Base-by-base conservation (phyloP, 1,139 yeast genomes). In the Kluyveromyces marxianus region DNA sequence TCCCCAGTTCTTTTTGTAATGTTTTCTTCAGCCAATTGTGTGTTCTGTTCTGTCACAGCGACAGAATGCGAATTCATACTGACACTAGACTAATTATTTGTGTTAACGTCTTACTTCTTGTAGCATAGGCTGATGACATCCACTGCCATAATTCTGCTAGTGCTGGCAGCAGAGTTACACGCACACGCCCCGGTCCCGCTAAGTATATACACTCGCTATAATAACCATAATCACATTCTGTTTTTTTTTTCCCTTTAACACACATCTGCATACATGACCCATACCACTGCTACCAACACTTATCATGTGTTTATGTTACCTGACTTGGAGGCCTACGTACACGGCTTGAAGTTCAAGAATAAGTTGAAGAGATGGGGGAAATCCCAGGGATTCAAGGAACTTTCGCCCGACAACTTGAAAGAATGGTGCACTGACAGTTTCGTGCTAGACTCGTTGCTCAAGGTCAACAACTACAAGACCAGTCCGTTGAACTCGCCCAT, bases 361-460 rank as follows among this genome's bases (percentile, higher is more conserved):
- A 40, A 40, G 25, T 31, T 40, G 29, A 40, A 26, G 28, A 34
- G 28, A 14, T 40, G 43, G 43, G 27, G 37, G 25, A 40, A 40
- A 25, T 10, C 43, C 7, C 43, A 40, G 37, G 43, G 43, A 3
- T 40, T 40, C 33, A 34, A 24, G 27, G 43, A 40, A n/a, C 31
- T 33, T 7, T 34, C 37, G 14, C 33, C 28, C 7, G 43, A 34
- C 4, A 33, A 35, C 32, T 33, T 40, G 38, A 33, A 40, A 14
- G 43, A 40, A 34, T 40, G 43, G 43, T 40, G 43, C 26, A 24
- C 33, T 25, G 43, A 40, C 38, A 42, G 33, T 38, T 42, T 47
- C 25, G 42, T 35, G 25, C 40, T 42, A 25, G 46, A 42, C 24
- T 39, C 50, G 37, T 42, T 47, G 29, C 30, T 37, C 25, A 42